phyloP scores from a whole-genome alignment of 345 rosid genomes.

The Gynandropsis gynandra region DNA sequence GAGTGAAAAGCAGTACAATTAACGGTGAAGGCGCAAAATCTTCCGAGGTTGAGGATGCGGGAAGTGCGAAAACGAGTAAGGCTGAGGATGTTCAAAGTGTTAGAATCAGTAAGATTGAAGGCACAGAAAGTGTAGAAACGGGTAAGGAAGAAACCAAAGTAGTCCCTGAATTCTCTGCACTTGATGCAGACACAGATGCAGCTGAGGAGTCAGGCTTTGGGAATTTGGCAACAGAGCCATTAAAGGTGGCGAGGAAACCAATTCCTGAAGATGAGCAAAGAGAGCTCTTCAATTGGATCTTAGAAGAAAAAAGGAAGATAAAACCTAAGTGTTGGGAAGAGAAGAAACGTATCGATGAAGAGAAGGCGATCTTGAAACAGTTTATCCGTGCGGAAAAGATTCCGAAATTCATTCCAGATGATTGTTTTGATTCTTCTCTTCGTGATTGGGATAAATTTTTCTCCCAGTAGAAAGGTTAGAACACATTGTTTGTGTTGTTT shows the following conservation, averaged over 20 bases:
- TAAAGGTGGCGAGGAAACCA: slow-evolving; percentile 36
- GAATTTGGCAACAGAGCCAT: slow-evolving; percentile 22
- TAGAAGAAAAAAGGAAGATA: slow-evolving; percentile 66
- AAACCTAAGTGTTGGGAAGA: slow-evolving; percentile 44
- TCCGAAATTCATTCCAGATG: slow-evolving; percentile 40
- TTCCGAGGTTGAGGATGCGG: slow-evolving; percentile 23
- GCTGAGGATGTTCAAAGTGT: slow-evolving; percentile 26
- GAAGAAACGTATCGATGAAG: slow-evolving; percentile 50
- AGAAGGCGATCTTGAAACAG: slow-evolving; percentile 63
- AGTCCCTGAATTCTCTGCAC: slow-evolving; percentile 19
- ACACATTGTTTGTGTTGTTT: slow-evolving; percentile 17
- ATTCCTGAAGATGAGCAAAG: slow-evolving; percentile 62
- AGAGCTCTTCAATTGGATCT: slow-evolving; percentile 62
- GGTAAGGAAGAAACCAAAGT: slow-evolving; percentile 23
- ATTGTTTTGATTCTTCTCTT: slow-evolving; percentile 24
- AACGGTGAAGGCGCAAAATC: slow-evolving; percentile 24
- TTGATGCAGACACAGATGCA: slow-evolving; percentile 18
- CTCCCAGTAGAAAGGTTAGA: slow-evolving; percentile 19
- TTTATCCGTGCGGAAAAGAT: slow-evolving; percentile 47
- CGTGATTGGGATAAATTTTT: slow-evolving; percentile 25
- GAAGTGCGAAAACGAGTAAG: slow-evolving; percentile 18
- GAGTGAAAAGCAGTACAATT: slow-evolving; percentile 15
- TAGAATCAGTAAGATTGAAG: too few relatives aligned
- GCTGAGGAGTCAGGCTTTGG: slow-evolving; percentile 14
- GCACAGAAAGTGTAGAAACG: slow-evolving; percentile 11